A percentile compares a stretch with the other conserved stretches of the same genome.
These are phyloP conservation scores for Tuber borchii DNA, from an alignment of 495 filamentous ascomycete species.

Conservation along the genomic window DNA sequence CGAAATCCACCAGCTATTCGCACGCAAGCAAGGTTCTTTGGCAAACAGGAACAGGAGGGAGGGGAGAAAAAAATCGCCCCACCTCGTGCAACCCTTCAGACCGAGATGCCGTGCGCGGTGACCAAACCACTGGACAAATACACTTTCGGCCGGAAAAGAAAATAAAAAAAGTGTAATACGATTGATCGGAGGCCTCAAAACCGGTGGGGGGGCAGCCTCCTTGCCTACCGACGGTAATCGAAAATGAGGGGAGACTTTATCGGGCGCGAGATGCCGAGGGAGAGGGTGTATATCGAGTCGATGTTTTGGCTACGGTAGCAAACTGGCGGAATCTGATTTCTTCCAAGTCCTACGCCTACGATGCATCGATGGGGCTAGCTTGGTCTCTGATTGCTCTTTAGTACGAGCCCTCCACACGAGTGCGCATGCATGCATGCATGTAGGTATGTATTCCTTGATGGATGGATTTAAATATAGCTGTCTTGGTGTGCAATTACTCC, in stretches of 20 bases:
- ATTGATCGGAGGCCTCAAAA: not conserved
- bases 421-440: not conserved
- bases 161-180: not conserved
- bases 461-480: not conserved
- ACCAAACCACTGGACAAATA: not conserved
- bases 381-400: not conserved
- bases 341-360: not conserved
- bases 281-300: not conserved
- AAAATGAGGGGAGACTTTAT: not conserved
- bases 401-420: not conserved
- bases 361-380: not conserved
- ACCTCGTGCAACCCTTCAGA: not conserved
- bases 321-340: not conserved
- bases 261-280: not conserved
- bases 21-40: not conserved
- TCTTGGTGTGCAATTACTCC: not conserved
- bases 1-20: not conserved
- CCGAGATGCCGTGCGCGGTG: not conserved
- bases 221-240: not conserved
- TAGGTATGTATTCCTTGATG: not conserved
- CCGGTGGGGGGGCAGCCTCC: not conserved
- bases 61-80: not conserved
- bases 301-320: not conserved
- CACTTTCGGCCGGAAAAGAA: not conserved
- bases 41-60: not conserved